Evolutionary conservation across 2,329 filamentous ascomycete genomes (phyloP).

Genomic region (Parasarocladium wereldwijsianum): DNA sequence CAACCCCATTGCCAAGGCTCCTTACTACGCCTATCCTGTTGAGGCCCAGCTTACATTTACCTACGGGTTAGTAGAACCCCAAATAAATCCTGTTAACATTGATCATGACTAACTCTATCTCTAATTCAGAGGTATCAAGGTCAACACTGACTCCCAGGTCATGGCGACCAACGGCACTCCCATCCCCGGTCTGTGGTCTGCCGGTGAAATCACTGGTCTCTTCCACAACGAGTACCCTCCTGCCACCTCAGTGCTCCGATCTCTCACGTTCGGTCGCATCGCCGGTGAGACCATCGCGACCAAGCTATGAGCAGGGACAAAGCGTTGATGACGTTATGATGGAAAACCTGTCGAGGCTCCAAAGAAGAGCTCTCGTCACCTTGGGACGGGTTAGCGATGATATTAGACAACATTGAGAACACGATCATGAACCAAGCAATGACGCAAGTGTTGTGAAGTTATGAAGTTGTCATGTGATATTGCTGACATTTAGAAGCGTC

Average conservation of each 20-base stretch:
- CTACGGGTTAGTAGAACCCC: too few relatives aligned
- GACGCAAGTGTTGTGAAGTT: too few relatives aligned
- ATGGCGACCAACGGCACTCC: background rate
- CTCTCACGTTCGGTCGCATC: background rate
- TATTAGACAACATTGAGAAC: background rate
- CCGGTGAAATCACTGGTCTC: background rate
- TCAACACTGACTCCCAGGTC: background rate
- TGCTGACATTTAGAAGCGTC: conserved; percentile 6
- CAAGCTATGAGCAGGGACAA: background rate
- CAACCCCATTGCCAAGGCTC: background rate
- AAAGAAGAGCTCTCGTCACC: too few relatives aligned
- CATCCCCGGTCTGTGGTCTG: background rate
- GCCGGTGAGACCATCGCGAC: background rate
- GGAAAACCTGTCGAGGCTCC: too few relatives aligned
- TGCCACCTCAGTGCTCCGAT: background rate
- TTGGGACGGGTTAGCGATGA: too few relatives aligned
- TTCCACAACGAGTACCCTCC: conserved; percentile 1
- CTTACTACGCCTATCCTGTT: background rate
- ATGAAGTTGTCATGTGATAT: background rate
- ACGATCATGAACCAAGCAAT: background rate
- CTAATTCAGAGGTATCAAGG: too few relatives aligned
- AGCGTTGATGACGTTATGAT: too few relatives aligned
- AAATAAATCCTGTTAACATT: too few relatives aligned
- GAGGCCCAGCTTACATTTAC: background rate
- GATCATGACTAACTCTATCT: too few relatives aligned